phyloP scores from a whole-genome alignment of 1,284 basidiomycete genomes.

The Leucoagaricus sp. region DNA sequence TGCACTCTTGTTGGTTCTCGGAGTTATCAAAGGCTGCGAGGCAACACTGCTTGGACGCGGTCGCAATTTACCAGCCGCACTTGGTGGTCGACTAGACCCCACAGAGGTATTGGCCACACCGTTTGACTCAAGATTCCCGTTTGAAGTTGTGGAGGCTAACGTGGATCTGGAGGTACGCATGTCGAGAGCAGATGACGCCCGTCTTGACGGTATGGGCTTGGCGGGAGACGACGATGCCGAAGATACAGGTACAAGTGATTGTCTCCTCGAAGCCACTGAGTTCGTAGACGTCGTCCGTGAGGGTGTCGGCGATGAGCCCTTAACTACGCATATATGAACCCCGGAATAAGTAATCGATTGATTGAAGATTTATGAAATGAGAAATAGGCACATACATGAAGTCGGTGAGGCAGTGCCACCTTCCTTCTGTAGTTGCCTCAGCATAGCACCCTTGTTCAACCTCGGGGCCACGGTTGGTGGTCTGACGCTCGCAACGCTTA shows the following conservation, averaged over 20 bases:
- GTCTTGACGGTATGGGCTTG: constrained; percentile 8
- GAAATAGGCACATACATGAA: constrained; percentile 49
- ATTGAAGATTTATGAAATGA: neutral
- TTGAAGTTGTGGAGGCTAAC: constrained; percentile 13
- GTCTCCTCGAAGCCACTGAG: constrained; percentile 18
- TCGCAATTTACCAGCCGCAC: constrained; percentile 21
- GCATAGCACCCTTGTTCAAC: constrained; percentile 66
- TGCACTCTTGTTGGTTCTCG: constrained; percentile 74
- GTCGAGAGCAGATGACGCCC: constrained; percentile 24
- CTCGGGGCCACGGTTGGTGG: constrained; percentile 67
- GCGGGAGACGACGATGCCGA: constrained; percentile 23
- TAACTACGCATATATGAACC: constrained; percentile 36
- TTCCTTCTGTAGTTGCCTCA: constrained; percentile 59
- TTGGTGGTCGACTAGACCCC: constrained; percentile 16
- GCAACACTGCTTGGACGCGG: constrained; percentile 56
- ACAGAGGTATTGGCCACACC: neutral
- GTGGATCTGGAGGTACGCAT: constrained; percentile 20
- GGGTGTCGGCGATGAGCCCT: constrained; percentile 13
- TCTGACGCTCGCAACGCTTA: constrained; percentile 64
- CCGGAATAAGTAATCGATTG: neutral
- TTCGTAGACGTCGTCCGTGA: constrained; percentile 23
- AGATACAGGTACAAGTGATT: constrained; percentile 17
- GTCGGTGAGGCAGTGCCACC: constrained; percentile 50
- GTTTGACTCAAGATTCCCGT: constrained; percentile 9
- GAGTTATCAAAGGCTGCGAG: constrained; percentile 57